Evolutionary conservation across 345 rosid genomes (phyloP), one percentile per base, ranked within the genome.

Genomic region (Odontarrhena argentea): DNA sequence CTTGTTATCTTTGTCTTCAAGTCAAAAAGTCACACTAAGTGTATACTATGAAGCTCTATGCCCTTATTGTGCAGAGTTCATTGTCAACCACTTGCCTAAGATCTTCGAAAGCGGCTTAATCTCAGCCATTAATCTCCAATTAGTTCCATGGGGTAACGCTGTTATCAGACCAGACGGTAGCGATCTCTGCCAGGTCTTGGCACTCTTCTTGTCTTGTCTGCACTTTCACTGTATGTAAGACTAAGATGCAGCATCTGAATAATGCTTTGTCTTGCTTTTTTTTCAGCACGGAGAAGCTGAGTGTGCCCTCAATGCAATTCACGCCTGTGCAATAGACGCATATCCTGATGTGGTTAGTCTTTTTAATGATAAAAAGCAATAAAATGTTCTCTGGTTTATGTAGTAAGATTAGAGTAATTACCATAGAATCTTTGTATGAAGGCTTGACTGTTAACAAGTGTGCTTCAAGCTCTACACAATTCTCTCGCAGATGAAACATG

Each of bases 111-210:
- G 11, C 24, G 86, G 81, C 3, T 87, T 92, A 65, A 74, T 74
- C 74, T 79, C 88, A 70, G 70, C 85, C 65, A 78, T 89, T 78
- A 71, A 86, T 71, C 96, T 89, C 70, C 80, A 84, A 56, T 55
- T 89, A 65, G 37, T 89, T 18, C 98, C 98, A 2, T 92, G 90
- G 96, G 98, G 98, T 47, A 92, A 92, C 60, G 63, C 89, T 52
- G 28, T 78, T 59, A 15, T 80, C 35, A 38, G 24, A 59, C 63
- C 73, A 30, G 70, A 70, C 54, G 82, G 81, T 32, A 18, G 79
- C 78, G 57, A 84, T 74, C 56, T 51, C 68, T 92, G 97, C 74
- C 98, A 92, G 96, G 97, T 92, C 30, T 56, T 56, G 38, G 12
- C 22, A 53, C 36, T 68, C 68, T 76, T 67, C 65, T 42, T 8